Conservation (phyloP, 148 eudicot genomes). For the Nepenthes mirabilis region DNA sequence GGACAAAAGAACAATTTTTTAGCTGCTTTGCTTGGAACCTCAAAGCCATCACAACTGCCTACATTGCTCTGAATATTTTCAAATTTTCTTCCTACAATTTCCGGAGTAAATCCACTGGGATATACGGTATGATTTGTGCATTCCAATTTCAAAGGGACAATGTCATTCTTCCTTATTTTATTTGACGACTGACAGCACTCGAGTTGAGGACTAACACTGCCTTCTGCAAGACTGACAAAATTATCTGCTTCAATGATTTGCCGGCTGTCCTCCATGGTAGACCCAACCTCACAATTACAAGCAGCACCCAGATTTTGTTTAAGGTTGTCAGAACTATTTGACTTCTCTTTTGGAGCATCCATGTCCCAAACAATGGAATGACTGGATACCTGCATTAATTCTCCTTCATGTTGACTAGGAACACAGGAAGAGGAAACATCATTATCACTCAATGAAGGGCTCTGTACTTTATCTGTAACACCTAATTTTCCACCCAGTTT, state of each 20-base stretch:
- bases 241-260: conserved; percentile 13
- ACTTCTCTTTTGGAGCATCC: conserved; percentile 14
- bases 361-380: conserved; percentile 11
- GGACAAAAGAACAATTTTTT: conserved; percentile 17
- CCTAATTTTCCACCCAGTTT: conserved; percentile 22
- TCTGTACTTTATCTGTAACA: conserved; percentile 22
- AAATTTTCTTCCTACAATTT: conserved; percentile 10
- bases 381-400: conserved; percentile 11
- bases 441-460: conserved; percentile 7
- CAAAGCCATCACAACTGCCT: conserved; percentile 16
- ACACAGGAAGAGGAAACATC: too few species aligned
- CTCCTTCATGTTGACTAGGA: conserved; percentile 18
- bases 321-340: conserved; percentile 13
- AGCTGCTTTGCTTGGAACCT: conserved; percentile 14
- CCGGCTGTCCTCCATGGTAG: conserved; percentile 6
- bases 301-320: conserved; percentile 9
- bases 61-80: conserved; percentile 13
- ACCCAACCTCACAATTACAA: conserved; percentile 10
- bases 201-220: conserved; percentile 7
- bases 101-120: conserved; percentile 15
- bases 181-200: conserved; percentile 9
- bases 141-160: conserved; percentile 11
- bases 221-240: conserved; percentile 14
- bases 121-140: conserved; percentile 12
- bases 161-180: conserved; percentile 11